phyloP scores from a whole-genome alignment of 1,139 yeast species.

The Diutina catenulata region DNA sequence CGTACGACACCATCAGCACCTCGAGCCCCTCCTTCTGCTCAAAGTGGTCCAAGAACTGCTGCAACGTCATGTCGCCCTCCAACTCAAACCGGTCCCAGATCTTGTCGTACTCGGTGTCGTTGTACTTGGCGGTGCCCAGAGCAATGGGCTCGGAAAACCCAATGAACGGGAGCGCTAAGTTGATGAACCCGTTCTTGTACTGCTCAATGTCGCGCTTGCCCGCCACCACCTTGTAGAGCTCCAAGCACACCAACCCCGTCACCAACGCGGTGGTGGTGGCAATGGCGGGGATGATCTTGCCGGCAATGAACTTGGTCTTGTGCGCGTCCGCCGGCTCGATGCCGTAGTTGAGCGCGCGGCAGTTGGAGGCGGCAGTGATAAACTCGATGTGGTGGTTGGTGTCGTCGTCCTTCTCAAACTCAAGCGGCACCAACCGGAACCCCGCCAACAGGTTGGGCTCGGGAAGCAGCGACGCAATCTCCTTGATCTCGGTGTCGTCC shows the following conservation, averaged over 20 bases:
- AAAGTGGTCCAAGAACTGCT: slow-evolving; percentile 65
- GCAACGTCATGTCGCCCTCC: slow-evolving; percentile 65
- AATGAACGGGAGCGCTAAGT: slow-evolving; percentile 89
- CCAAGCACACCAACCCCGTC: slow-evolving; percentile 88
- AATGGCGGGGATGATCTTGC: slow-evolving; percentile 95
- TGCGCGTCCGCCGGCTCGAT: slow-evolving; percentile 70
- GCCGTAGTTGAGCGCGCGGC: slow-evolving; percentile 85
- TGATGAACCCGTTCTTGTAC: slow-evolving; percentile 88
- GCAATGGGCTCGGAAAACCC: slow-evolving; percentile 95
- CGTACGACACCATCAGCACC: slow-evolving; percentile 85
- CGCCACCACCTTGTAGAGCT: slow-evolving; percentile 82
- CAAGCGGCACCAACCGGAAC: slow-evolving; percentile 73
- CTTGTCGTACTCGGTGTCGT: slow-evolving; percentile 68
- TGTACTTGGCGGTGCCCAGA: slow-evolving; percentile 73
- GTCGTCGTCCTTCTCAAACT: slow-evolving; percentile 96
- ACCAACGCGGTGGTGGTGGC: slow-evolving; percentile 97
- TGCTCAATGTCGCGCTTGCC: slow-evolving; percentile 64
- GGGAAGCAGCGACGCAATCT: slow-evolving; percentile 70
- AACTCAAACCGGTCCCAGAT: slow-evolving; percentile 94
- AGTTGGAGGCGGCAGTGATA: slow-evolving; percentile 92
- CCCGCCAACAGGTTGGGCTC: slow-evolving; percentile 86
- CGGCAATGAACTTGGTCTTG: slow-evolving; percentile 78
- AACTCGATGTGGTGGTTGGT: slow-evolving; percentile 93
- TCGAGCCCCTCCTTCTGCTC: slow-evolving; percentile 74
- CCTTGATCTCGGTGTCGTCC: slow-evolving; percentile 44